Evolutionary conservation across 768 basidiomycete species (phyloP).

Genomic region (Phlebiopsis gigantea): DNA sequence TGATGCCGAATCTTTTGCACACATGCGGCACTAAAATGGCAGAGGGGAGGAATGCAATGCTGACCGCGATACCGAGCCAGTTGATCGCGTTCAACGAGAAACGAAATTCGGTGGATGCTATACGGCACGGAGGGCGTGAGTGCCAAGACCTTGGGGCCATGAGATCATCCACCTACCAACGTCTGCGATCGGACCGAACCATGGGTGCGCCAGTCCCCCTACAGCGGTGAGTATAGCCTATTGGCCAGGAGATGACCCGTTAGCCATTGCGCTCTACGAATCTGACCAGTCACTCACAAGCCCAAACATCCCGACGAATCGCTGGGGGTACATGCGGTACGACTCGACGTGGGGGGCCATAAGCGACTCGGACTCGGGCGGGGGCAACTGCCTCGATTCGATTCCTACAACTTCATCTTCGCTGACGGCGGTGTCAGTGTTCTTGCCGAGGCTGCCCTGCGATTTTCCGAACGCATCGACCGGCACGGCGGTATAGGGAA

Average conservation of each 20-base stretch:
- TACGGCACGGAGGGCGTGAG: not conserved
- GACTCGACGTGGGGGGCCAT: not conserved
- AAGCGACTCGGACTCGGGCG: not conserved
- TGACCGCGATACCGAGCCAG: slow-evolving; percentile 73
- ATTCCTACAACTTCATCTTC: not conserved
- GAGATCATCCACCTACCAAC: slow-evolving; percentile 35
- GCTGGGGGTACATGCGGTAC: slow-evolving; percentile 65
- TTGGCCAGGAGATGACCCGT: not conserved
- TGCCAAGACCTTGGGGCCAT: not conserved
- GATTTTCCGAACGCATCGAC: not conserved
- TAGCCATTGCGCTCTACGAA: not conserved
- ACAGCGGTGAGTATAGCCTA: slow-evolving; percentile 61
- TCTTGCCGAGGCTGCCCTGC: not conserved
- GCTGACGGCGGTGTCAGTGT: too few species aligned
- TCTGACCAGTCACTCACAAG: not conserved
- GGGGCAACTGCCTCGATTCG: not conserved
- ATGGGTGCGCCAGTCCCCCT: slow-evolving; percentile 64
- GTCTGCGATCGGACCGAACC: slow-evolving; percentile 82
- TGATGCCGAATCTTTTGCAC: slow-evolving; percentile 55
- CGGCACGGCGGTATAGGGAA: too few species aligned
- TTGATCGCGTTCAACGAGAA: slow-evolving; percentile 69
- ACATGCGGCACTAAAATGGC: slow-evolving; percentile 58
- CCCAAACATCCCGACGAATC: slow-evolving; percentile 56
- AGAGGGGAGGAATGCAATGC: slow-evolving; percentile 56
- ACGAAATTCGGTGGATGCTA: slow-evolving; percentile 57